Percentiles rank a stretch among this genome's conserved stretches.
Evolutionary conservation across 192 early-diverging fungal genomes (phyloP).

Genomic region (Backusella luteola): DNA sequence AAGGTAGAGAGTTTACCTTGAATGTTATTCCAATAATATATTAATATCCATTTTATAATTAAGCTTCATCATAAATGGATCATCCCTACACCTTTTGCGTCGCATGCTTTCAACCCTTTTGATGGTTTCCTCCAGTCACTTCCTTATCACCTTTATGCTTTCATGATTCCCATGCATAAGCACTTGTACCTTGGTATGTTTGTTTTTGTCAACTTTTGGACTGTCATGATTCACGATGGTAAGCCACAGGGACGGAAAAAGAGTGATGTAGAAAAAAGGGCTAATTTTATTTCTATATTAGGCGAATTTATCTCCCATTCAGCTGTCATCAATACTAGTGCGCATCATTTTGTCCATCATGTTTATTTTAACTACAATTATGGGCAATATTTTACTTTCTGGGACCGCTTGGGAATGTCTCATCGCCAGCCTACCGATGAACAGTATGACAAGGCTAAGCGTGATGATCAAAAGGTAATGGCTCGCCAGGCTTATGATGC

Average conservation of each 20-base stretch:
- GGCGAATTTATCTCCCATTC: constrained; percentile 72
- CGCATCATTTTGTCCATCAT: constrained; percentile 98
- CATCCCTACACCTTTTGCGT: constrained; percentile 90
- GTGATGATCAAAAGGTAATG: constrained; percentile 63
- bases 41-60: neutral
- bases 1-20: constrained; percentile 47
- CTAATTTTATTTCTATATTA: constrained; percentile 10
- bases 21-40: neutral
- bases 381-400: constrained; percentile 98
- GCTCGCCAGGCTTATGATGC: constrained; percentile 62
- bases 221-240: constrained; percentile 97
- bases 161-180: constrained; percentile 88
- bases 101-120: constrained; percentile 92
- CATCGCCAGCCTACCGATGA: constrained; percentile 68
- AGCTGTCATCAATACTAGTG: constrained; percentile 79
- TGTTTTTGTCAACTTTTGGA: constrained; percentile 91
- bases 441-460: constrained; percentile 58
- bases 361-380: constrained; percentile 99
- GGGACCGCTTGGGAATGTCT: constrained; percentile 73
- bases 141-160: constrained; percentile 95
- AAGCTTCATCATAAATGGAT: constrained; percentile 57
- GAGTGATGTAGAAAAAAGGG: neutral
- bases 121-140: constrained; percentile 95
- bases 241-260: constrained; percentile 2
- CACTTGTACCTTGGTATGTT: constrained; percentile 87